Conservation (phyloP, 2,329 filamentous ascomycete species). For the Penicillium digitatum region DNA sequence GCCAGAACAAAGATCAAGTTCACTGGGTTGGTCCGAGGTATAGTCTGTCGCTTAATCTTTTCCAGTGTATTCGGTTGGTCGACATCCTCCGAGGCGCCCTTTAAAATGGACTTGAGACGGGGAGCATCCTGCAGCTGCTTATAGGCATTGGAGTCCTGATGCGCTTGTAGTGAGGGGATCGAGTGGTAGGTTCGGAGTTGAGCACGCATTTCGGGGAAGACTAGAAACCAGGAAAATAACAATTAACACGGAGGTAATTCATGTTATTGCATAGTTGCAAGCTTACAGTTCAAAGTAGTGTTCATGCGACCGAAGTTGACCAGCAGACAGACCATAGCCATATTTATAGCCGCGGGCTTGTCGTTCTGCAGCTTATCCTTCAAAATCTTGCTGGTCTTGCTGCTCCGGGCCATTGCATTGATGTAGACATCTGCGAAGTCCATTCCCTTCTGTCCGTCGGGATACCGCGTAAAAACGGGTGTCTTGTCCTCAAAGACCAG, state of each 20-base stretch:
- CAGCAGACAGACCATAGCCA: constrained; percentile 98
- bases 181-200: constrained; percentile 97
- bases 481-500: constrained; percentile 60
- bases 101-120: constrained; percentile 91
- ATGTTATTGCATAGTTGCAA: neutral
- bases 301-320: constrained; percentile 99
- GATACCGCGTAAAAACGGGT: constrained; percentile 83
- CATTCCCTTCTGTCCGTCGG: constrained; percentile 69
- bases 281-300: constrained; percentile 90
- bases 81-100: constrained; percentile 89
- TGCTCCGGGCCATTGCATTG: constrained; percentile 96
- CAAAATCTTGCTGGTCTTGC: constrained; percentile 97
- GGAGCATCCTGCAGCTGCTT: constrained; percentile 97
- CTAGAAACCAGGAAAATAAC: constrained; percentile 45
- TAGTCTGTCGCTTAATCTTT: constrained; percentile 65
- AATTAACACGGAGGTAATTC: constrained; percentile 3
- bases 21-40: constrained; percentile 90
- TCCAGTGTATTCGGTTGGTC: constrained; percentile 79
- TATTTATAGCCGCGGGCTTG: constrained; percentile 85
- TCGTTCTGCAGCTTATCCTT: constrained; percentile 95
- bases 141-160: constrained; percentile 92
- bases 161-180: constrained; percentile 91
- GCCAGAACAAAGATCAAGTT: constrained; percentile 95
- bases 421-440: constrained; percentile 95
- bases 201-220: constrained; percentile 98